phyloP scores from a whole-genome alignment of 1,284 basidiomycete species.

The Puccinia sorghi region DNA sequence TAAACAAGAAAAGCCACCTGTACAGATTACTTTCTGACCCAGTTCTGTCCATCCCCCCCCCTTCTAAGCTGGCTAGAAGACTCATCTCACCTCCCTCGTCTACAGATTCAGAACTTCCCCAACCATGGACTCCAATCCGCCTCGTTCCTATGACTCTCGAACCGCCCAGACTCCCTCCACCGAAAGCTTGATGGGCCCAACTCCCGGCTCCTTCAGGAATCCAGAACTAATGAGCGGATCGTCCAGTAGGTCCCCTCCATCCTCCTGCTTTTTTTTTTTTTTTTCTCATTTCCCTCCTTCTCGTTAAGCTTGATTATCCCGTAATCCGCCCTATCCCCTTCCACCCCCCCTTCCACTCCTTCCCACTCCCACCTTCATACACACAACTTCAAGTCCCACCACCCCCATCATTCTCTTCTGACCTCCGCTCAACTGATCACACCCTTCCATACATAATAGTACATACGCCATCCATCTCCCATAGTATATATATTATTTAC shows the following conservation, averaged over 20 bases:
- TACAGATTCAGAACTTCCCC: background rate
- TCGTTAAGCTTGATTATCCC: slow-evolving; percentile 16
- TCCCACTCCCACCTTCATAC: slow-evolving; percentile 9
- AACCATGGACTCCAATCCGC: slow-evolving; percentile 2
- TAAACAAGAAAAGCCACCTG: background rate
- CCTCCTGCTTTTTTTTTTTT: background rate
- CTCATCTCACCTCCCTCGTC: background rate
- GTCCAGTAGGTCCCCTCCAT: slow-evolving; percentile 27
- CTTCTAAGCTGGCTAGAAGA: slow-evolving; percentile 7
- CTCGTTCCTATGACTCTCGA: slow-evolving; percentile 38
- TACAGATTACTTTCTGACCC: background rate
- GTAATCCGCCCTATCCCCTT: slow-evolving; percentile 19
- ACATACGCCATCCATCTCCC: background rate
- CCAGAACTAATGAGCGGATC: slow-evolving; percentile 46
- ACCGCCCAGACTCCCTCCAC: slow-evolving; percentile 41
- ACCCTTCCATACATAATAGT: background rate
- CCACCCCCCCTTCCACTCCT: background rate
- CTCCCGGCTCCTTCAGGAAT: slow-evolving; percentile 18
- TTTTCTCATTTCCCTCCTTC: background rate
- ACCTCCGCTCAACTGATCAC: background rate
- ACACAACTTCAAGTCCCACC: background rate
- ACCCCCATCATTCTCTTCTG: background rate
- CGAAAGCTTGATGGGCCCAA: slow-evolving; percentile 44
- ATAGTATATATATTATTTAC: background rate
- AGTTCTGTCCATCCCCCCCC: background rate